Base-by-base conservation (phyloP, 768 basidiomycete species). In the Boletellus sp. region DNA sequence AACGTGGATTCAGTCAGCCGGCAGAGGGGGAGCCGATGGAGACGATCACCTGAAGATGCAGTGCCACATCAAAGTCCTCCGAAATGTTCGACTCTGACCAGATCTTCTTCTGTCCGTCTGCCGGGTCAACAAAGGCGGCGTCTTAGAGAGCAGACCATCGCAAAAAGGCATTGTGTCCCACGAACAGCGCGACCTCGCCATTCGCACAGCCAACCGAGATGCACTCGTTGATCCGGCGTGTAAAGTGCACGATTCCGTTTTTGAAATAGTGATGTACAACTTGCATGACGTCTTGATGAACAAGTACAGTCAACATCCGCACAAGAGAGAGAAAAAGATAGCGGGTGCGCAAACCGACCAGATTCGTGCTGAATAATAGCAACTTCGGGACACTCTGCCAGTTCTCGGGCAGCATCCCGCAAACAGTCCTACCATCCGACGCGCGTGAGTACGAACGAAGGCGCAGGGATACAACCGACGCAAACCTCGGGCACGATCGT, bases 361-460 rank as follows among this genome's bases (percentile, higher is more conserved):
- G 87, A 90, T 61, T 87, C 87, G 60, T 95, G 92, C 63, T 94
- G 93, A 46, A 94, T 92, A 74, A 94, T 92, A 9, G 86, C 90
- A 35, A 93, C 84, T 42, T 94, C 87, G 0, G 90, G 90, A 55
- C 84, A 85, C 64, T 87, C 85, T 16, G 80, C 72, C 50, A 94
- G 74, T 64, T 95, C 91, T 32, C 87, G 79, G 3, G 90, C 90
- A 1, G 91, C 92, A 69, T 94, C 93, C 42, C 88, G 78, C 67
- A 94, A 84, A 64, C 91, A 95, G 63, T 94, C 93, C 74, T 85
- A 28, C 7, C 26, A 28, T 8, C 26, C 6, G 7, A 10, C 6
- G 26, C 10, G 1, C 6, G 26, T 28, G 26, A 28, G 26, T 10
- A 10, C 6, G 26, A 28, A 10, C 7, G 7, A 28, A 28, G 10